Evolutionary conservation across 768 basidiomycete species (phyloP).

Genomic region (Boletus subparvulus): DNA sequence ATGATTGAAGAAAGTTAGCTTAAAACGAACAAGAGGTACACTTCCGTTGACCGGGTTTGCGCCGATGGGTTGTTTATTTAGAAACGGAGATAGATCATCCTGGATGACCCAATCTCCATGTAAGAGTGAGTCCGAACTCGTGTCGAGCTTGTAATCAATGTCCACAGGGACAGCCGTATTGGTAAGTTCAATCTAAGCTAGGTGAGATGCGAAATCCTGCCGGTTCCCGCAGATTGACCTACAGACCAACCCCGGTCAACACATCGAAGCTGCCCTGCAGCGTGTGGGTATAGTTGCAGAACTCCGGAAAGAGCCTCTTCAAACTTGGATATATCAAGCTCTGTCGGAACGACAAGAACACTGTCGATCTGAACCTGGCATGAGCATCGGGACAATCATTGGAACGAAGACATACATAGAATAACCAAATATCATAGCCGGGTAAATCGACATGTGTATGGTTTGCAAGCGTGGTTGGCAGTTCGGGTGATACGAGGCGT

Average conservation of each 20-base stretch:
- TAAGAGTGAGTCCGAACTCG: not conserved
- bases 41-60: not conserved
- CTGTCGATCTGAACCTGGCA: not conserved
- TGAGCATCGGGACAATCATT: not conserved
- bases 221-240: not conserved
- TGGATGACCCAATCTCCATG: slow-evolving; percentile 18
- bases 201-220: not conserved
- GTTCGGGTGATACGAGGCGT: slow-evolving; percentile 4
- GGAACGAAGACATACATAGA: slow-evolving; percentile 1
- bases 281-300: not conserved
- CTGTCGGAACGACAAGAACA: slow-evolving; percentile 5
- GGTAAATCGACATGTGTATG: slow-evolving; percentile 10
- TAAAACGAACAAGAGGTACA: slow-evolving; percentile 20
- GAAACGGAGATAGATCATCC: slow-evolving; percentile 6
- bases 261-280: slow-evolving; percentile 9
- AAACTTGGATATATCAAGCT: slow-evolving; percentile 4
- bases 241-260: slow-evolving; percentile 12
- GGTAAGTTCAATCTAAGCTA: slow-evolving; percentile 13
- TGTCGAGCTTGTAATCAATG: slow-evolving; percentile 2
- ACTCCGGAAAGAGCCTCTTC: slow-evolving; percentile 7
- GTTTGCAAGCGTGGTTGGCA: slow-evolving; percentile 9
- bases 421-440: slow-evolving; percentile 15
- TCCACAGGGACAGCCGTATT: slow-evolving; percentile 13
- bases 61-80: slow-evolving; percentile 1
- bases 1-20: slow-evolving; percentile 17